phyloP scores from a whole-genome alignment of 1,284 basidiomycete species.

The Gomphus bonarii region DNA sequence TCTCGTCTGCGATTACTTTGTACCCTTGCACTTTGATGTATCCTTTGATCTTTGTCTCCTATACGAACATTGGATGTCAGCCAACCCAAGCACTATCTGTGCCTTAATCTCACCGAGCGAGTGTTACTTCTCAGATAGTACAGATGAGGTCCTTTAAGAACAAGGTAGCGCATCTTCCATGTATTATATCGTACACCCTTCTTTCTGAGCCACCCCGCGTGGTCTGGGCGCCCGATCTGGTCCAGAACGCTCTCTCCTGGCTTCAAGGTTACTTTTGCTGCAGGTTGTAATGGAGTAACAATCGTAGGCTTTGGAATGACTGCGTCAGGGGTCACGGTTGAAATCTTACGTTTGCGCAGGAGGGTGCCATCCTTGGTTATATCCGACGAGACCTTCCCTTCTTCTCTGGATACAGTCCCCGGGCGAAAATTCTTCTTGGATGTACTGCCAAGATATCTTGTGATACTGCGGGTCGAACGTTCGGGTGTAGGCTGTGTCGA shows the following conservation, averaged over 20 bases:
- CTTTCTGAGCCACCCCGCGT: conserved; percentile 92
- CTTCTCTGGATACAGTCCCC: conserved; percentile 13
- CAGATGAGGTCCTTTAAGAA: conserved; percentile 87
- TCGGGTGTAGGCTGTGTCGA: conserved; percentile 7
- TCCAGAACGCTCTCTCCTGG: conserved; percentile 67
- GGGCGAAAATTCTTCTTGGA: conserved; percentile 18
- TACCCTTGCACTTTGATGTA: conserved; percentile 90
- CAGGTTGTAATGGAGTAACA: neutral
- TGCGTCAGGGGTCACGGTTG: conserved; percentile 9
- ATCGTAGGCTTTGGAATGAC: neutral
- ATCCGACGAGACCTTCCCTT: neutral
- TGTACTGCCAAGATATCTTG: conserved; percentile 29
- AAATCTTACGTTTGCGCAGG: conserved; percentile 22
- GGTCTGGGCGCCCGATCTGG: conserved; percentile 84
- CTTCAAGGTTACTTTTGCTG: conserved; percentile 33
- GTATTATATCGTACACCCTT: conserved; percentile 87
- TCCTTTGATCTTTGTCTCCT: conserved; percentile 93
- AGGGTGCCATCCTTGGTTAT: conserved; percentile 11
- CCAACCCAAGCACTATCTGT: neutral
- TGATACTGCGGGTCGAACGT: conserved; percentile 31
- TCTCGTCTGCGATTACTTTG: conserved; percentile 90
- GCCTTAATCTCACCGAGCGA: conserved; percentile 42
- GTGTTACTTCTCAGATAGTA: conserved; percentile 74
- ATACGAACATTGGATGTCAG: neutral
- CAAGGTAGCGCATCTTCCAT: conserved; percentile 91